Conservation (phyloP, 75 land plant species). For the Gnetum montanum region DNA sequence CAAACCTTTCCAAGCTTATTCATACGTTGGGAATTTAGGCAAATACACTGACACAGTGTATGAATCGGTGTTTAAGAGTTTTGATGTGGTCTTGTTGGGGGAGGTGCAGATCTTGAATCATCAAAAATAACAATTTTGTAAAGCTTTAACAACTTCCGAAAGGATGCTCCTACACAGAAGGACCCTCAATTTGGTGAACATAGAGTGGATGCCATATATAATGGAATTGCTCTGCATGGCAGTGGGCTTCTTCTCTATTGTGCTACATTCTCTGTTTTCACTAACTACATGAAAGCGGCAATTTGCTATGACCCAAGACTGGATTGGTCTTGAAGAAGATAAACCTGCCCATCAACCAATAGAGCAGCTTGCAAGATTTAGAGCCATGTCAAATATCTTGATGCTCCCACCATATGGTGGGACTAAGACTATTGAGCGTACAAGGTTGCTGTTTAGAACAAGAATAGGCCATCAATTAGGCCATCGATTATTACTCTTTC, state of each 20-base stretch:
- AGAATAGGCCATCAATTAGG: too few relatives aligned
- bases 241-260: conserved; percentile 74
- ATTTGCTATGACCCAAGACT: conserved; percentile 92
- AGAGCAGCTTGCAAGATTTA: conserved; percentile 72
- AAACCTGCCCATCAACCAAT: conserved; percentile 90
- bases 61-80: too few relatives aligned
- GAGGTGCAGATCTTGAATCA: conserved; percentile 80
- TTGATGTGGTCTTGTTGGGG: conserved; percentile 88
- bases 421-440: conserved; percentile 78
- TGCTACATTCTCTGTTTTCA: conserved; percentile 85
- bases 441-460: conserved; percentile 54
- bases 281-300: conserved; percentile 78
- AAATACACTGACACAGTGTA: too few relatives aligned
- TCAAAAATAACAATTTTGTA: conserved; percentile 83
- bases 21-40: too few relatives aligned
- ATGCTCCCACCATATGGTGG: conserved; percentile 80
- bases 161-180: conserved; percentile 59
- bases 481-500: conserved; percentile 74
- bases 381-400: conserved; percentile 77
- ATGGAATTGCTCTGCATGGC: conserved; percentile 62
- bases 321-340: conserved; percentile 86
- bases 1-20: too few relatives aligned
- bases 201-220: conserved; percentile 73
- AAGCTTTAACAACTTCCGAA: conserved; percentile 70
- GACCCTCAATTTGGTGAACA: conserved; percentile 81